Evolutionary conservation across 352 stramenopile species (phyloP), one percentile per base, ranked within the genome.

Genomic region (Thalassiosira sp.): DNA sequence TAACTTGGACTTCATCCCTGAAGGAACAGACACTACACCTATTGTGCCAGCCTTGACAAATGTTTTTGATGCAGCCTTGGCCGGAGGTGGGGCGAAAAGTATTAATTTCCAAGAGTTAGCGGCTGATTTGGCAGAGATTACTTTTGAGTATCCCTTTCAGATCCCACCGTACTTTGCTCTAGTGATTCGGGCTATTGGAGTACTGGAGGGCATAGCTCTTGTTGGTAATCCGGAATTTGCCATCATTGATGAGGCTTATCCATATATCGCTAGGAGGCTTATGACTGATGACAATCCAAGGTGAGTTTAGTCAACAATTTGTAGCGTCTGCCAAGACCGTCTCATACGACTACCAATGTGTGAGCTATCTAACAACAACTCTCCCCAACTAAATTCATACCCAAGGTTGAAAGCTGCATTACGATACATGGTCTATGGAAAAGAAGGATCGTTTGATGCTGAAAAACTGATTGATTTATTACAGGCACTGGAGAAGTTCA

Each of bases 31-130:
- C 69, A 93, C 91, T 3, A 65, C 33, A 15, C 90, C 90, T 0
- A 95, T 95, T 72, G 89, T 95, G 13, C 91, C 91, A 15, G 91
- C 91, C 0, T 58, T 94, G 24, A 94, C 84, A 3, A 94, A 90
- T 33, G 88, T 94, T 1, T 95, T 95, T 78, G 91, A 95, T 82
- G 91, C 92, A 10, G 91, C 91, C 22, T 69, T 95, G 1, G 89
- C 89, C 16, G 91, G 91, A 68, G 91, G 91, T 42, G 91, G 91
- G 40, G 93, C 91, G 7, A 95, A 95, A 60, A 87, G 72, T 53
- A 95, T 95, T 71, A 95, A 96, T 53, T 96, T 96, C 72, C 88
- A 95, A 63, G 92, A 95, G 31, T 65, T 96, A 5, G 86, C 91
- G 1, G 81, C 85, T 10, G 92, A 96, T 72, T 80, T 96, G 40